Percentiles rank a stretch among this genome's conserved stretches.
phyloP scores from a whole-genome alignment of 163 green algal species.

The Coccomyxa subellipsoidea region DNA sequence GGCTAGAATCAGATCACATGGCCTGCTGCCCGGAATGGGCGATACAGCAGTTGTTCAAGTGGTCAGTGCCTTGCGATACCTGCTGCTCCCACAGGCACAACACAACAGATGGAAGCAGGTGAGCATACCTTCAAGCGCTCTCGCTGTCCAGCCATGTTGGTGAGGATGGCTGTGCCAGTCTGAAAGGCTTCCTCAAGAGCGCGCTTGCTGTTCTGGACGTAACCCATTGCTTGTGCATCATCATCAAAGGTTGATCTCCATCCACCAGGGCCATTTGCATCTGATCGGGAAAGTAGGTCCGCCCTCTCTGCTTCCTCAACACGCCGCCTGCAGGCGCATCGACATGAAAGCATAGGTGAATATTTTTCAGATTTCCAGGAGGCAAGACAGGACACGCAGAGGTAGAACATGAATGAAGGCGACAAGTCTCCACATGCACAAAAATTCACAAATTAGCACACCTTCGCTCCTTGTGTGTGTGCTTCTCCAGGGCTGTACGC shows the following conservation, averaged over 20 bases:
- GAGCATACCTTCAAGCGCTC: slow-evolving; percentile 80
- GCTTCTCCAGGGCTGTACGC: slow-evolving; percentile 42
- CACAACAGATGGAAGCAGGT: neutral
- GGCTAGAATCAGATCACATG: too few relatives aligned
- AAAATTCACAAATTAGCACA: too few relatives aligned
- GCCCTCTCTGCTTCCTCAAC: slow-evolving; percentile 51
- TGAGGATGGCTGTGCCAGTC: slow-evolving; percentile 67
- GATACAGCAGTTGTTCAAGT: neutral
- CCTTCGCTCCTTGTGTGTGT: slow-evolving; percentile 40
- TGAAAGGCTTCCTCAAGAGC: slow-evolving; percentile 79
- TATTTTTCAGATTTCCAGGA: too few relatives aligned
- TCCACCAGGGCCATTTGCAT: neutral
- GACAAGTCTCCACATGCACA: too few relatives aligned
- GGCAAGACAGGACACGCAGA: too few relatives aligned
- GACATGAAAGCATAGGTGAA: too few relatives aligned
- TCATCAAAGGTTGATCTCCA: slow-evolving; percentile 13
- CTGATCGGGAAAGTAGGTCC: slow-evolving; percentile 41
- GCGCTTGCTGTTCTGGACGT: slow-evolving; percentile 60
- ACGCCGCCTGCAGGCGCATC: slow-evolving; percentile 30
- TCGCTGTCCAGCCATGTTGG: slow-evolving; percentile 70
- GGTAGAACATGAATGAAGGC: too few relatives aligned
- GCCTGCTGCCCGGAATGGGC: too few relatives aligned
- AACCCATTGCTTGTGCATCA: slow-evolving; percentile 30
- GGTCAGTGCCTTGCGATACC: neutral
- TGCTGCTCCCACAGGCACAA: neutral